Base-by-base conservation (phyloP, 1,284 basidiomycete species). In the Peniophora sp. region DNA sequence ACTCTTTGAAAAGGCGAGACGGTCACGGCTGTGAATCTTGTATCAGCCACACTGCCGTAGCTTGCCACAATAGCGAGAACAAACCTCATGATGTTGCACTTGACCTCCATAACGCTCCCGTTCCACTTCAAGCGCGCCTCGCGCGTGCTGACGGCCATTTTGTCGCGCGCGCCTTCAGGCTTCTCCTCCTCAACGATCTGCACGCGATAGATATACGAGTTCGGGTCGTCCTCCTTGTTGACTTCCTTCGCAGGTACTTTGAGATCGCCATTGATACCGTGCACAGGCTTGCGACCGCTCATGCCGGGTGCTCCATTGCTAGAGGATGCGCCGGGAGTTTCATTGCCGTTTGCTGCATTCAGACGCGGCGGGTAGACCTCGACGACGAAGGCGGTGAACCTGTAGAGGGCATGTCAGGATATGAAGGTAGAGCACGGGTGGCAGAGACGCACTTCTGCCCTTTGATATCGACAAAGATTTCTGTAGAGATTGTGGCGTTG, bases 1-100 rank as follows among this genome's bases (percentile, higher is more conserved):
- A 14, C 94, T 93, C 66, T 97, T 97, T 43, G 92, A 96, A 69
- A 97, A 98, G 19, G 90, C 85, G 34, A 95, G 78, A 52, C 95
- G 89, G 66, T 99, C 96, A 55, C 96, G 92, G 63, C 91, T 95
- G 58, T 50, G 54, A 20, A 38, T 38, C n/a, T n/a, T n/a, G 47
- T 50, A 45, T 23, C 53, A 36, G 5, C 12, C 27, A 32, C 12
- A 6, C 27, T 6, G 24, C 50, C 17, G 48, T 41, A 14, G 38
- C 19, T 17, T 38, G 23, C 20, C 19, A 19, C 45, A 22, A 11
- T 23, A 14, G 44, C 3, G 23, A 10, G 47, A 39, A 39, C 78
- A 51, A 61, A 89, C 92, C 88, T 89, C 77, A 95, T 86, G 58
- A 79, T 77, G 52, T 77, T 73, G 55, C 85, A 88, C 54, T 82